Evolutionary conservation across 306 rosid species (phyloP).

Genomic region (Acacia confusa): DNA sequence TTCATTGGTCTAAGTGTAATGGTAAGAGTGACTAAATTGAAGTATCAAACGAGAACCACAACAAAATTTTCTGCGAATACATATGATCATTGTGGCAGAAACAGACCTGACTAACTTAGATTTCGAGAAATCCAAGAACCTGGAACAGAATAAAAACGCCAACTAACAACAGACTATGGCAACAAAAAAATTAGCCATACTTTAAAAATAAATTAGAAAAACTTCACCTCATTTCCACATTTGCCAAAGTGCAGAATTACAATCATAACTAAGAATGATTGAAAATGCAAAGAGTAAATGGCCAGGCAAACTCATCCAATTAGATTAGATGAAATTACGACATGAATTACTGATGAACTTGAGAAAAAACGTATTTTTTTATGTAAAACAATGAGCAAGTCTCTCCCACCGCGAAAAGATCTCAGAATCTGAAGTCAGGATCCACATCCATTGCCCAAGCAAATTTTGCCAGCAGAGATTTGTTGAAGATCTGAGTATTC

Average conservation of each 20-base stretch:
- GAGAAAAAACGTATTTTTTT: constrained; percentile 21
- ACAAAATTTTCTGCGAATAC: neutral
- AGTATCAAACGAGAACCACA: neutral
- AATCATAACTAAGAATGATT: constrained; percentile 37
- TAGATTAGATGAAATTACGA: constrained; percentile 80
- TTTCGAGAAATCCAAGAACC: neutral
- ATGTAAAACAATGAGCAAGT: constrained; percentile 44
- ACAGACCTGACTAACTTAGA: neutral
- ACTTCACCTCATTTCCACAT: constrained; percentile 39
- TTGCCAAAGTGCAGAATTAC: constrained; percentile 36
- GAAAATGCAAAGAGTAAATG: constrained; percentile 25
- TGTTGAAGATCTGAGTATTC: constrained; percentile 78
- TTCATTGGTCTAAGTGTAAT: neutral
- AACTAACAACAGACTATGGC: neutral
- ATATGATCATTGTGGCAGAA: neutral
- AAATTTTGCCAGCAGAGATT: constrained; percentile 86
- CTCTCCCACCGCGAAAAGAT: constrained; percentile 20
- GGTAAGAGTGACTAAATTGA: neutral
- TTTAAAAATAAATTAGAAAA: neutral
- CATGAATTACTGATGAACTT: constrained; percentile 51
- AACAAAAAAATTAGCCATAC: neutral
- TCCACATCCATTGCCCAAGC: constrained; percentile 96
- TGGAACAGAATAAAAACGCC: neutral
- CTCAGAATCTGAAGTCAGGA: constrained; percentile 94
- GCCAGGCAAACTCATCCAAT: constrained; percentile 57